Percentiles rank a stretch among this genome's conserved stretches.
Evolutionary conservation across 495 filamentous ascomycete species (phyloP).

Genomic region (Tuber magnatum): DNA sequence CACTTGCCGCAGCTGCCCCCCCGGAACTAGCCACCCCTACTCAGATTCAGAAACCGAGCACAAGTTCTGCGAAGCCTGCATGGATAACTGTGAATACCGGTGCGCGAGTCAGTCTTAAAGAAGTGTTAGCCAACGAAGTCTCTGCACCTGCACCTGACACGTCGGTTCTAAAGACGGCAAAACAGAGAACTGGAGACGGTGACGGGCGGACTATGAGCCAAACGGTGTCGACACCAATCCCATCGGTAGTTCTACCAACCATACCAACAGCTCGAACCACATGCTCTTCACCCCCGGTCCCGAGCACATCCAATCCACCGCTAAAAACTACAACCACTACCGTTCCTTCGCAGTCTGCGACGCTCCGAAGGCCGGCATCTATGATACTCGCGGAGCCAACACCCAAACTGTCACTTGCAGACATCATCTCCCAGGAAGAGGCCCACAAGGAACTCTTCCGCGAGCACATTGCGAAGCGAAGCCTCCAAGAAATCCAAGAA

Average conservation of each 20-base stretch:
- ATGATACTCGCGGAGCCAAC: conserved; percentile 32
- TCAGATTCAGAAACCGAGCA: conserved; percentile 41
- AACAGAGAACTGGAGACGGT: neutral
- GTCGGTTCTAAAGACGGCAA: neutral
- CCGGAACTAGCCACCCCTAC: conserved; percentile 44
- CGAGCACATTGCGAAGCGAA: conserved; percentile 78
- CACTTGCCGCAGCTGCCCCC: conserved; percentile 47
- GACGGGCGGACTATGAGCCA: conserved; percentile 4
- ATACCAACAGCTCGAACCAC: conserved; percentile 38
- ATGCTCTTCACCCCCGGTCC: conserved; percentile 35
- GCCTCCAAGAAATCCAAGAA: conserved; percentile 83
- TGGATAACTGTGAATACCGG: conserved; percentile 57
- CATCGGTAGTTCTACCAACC: conserved; percentile 36
- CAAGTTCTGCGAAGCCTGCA: conserved; percentile 50
- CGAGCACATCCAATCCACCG: neutral
- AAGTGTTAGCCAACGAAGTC: conserved; percentile 42
- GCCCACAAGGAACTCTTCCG: conserved; percentile 73
- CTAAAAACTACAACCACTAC: conserved; percentile 12
- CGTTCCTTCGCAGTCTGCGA: conserved; percentile 16
- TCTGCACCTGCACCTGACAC: conserved; percentile 25
- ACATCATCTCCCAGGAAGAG: conserved; percentile 81
- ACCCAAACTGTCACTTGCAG: conserved; percentile 63
- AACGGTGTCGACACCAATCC: conserved; percentile 45
- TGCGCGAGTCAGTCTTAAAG: conserved; percentile 42
- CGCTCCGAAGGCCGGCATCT: conserved; percentile 29